These are phyloP conservation scores for Lentinula aciculospora DNA, from an alignment of 768 basidiomycete species.

Conservation along the genomic window DNA sequence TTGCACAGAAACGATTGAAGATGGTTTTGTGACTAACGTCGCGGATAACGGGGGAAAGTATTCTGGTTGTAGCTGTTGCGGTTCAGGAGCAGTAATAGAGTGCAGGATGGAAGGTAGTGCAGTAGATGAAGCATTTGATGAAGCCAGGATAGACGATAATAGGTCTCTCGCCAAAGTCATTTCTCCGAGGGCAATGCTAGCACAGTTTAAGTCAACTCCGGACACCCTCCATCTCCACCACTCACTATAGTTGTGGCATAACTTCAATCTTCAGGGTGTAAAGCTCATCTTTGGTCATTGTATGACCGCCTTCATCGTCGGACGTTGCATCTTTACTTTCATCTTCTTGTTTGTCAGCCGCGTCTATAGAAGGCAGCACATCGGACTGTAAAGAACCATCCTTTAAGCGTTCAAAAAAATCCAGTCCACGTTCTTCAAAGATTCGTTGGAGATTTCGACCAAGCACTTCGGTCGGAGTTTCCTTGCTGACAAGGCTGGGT, in stretches of 20 bases:
- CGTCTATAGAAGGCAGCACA: conserved; percentile 14
- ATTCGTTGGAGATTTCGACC: conserved; percentile 64
- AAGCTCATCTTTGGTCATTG: conserved; percentile 72
- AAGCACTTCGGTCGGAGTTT: conserved; percentile 52
- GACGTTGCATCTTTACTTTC: conserved; percentile 20
- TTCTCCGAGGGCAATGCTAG: conserved; percentile 71
- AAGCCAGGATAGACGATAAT: conserved; percentile 50
- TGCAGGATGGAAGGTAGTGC: conserved; percentile 18
- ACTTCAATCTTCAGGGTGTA: conserved; percentile 70
- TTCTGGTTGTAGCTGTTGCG: neutral
- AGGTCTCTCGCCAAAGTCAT: conserved; percentile 75
- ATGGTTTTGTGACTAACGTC: conserved; percentile 59
- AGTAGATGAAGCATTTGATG: conserved; percentile 23
- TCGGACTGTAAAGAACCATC: conserved; percentile 16
- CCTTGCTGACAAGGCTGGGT: conserved; percentile 31
- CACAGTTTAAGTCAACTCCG: conserved; percentile 9
- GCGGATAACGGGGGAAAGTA: conserved; percentile 41
- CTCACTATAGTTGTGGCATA: conserved; percentile 68
- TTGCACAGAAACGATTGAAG: conserved; percentile 60
- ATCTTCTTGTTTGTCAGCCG: conserved; percentile 12
- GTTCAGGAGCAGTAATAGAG: conserved; percentile 9
- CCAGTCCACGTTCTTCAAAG: conserved; percentile 65
- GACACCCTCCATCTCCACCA: conserved; percentile 10
- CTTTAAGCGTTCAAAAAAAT: conserved; percentile 62
- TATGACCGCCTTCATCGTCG: conserved; percentile 23